A percentile compares a stretch with the other conserved stretches of the same genome.
These are phyloP conservation scores for Lantana camara DNA, from an alignment of 257 asterid genomes.

Conservation along the genomic window DNA sequence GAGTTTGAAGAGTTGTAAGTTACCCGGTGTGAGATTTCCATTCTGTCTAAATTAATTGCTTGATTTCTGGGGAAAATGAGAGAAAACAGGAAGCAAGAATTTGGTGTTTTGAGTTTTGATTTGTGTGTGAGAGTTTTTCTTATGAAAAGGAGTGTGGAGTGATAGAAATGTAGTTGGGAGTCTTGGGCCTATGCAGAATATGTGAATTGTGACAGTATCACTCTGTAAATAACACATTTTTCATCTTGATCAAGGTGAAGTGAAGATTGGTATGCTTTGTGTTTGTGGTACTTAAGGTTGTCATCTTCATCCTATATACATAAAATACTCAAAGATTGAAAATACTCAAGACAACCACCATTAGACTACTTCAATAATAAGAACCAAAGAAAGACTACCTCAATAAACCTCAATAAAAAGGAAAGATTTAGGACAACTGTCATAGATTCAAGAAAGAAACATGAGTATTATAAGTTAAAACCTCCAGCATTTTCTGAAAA, in stretches of 20 bases:
- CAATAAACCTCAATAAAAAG: neutral
- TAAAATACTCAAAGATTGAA: too few species aligned
- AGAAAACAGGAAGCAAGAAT: neutral
- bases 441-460: neutral
- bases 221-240: conserved; percentile 12
- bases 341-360: too few species aligned
- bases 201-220: neutral
- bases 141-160: neutral
- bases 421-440: neutral
- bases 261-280: neutral
- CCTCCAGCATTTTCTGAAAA: neutral
- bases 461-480: neutral
- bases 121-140: conserved; percentile 10
- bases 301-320: neutral
- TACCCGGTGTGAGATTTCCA: neutral
- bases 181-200: neutral
- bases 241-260: neutral
- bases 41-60: neutral
- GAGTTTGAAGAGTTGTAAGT: conserved; percentile 7
- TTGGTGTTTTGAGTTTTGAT: neutral
- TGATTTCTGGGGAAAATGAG: neutral
- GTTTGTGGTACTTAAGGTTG: neutral
- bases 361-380: too few species aligned
- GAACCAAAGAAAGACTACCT: too few species aligned
- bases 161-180: conserved; percentile 10